phyloP scores from a whole-genome alignment of 176 grass and related monocot genomes.

The Themeda triandra region DNA sequence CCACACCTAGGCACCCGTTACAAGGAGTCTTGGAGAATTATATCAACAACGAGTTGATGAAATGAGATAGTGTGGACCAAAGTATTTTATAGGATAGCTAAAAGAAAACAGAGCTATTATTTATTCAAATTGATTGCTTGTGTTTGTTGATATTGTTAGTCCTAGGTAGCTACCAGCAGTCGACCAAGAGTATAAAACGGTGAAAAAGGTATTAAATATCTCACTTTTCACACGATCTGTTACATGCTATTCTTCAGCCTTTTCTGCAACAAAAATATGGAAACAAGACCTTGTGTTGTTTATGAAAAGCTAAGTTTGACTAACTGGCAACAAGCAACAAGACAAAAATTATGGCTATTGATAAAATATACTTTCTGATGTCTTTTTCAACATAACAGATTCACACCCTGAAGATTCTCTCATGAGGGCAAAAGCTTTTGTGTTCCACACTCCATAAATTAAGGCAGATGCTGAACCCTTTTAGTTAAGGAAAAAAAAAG shows the following conservation, averaged over 20 bases:
- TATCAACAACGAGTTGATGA: background rate
- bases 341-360: slow-evolving; percentile 35
- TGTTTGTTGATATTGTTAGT: background rate
- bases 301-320: slow-evolving; percentile 42
- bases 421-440: slow-evolving; percentile 25
- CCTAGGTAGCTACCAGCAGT: background rate
- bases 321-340: slow-evolving; percentile 17
- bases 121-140: background rate
- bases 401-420: slow-evolving; percentile 40
- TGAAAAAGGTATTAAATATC: background rate
- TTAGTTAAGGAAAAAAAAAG: slow-evolving; percentile 34
- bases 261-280: slow-evolving; percentile 5
- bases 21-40: slow-evolving; percentile 30
- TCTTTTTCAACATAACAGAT: slow-evolving; percentile 40
- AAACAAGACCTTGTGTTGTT: slow-evolving; percentile 18
- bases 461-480: slow-evolving; percentile 29
- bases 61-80: slow-evolving; percentile 35
- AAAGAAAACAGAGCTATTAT: slow-evolving; percentile 5
- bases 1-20: slow-evolving; percentile 38
- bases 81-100: slow-evolving; percentile 7
- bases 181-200: background rate
- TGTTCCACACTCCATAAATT: slow-evolving; percentile 34
- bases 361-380: slow-evolving; percentile 38
- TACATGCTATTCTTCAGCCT: slow-evolving; percentile 15
- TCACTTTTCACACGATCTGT: background rate